phyloP scores from a whole-genome alignment of 1,139 yeast species.

The Komagataea norvegica region DNA sequence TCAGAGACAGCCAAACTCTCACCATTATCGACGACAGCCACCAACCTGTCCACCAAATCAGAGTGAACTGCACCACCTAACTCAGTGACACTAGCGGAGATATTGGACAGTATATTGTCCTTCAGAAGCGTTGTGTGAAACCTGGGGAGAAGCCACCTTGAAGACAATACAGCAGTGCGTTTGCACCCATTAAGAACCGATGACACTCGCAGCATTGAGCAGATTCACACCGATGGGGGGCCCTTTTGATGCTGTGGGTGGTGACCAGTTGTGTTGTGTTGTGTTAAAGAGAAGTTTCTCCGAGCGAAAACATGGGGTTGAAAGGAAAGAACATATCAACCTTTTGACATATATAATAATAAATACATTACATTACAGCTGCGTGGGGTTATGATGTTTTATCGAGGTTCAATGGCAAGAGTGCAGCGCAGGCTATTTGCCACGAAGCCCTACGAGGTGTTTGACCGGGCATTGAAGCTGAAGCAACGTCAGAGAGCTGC shows the following conservation, averaged over 20 bases:
- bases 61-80: not conserved
- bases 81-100: not conserved
- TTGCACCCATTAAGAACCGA: too few relatives aligned
- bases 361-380: too few relatives aligned
- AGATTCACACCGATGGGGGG: not conserved
- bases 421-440: constrained; percentile 3
- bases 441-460: constrained; percentile 42
- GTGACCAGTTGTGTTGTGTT: too few relatives aligned
- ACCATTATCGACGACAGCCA: not conserved
- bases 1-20: not conserved
- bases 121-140: not conserved
- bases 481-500: constrained; percentile 56
- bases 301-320: too few relatives aligned
- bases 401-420: not conserved
- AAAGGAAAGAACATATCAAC: too few relatives aligned
- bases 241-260: too few relatives aligned
- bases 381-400: not conserved
- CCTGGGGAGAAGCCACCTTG: not conserved
- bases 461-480: constrained; percentile 58
- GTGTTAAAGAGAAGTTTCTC: too few relatives aligned
- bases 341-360: not conserved
- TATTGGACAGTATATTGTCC: not conserved
- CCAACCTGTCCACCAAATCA: not conserved
- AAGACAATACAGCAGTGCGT: too few relatives aligned
- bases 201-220: not conserved